Conservation (phyloP, 1,284 basidiomycete species). For the Filobasidium uniguttulatum region DNA sequence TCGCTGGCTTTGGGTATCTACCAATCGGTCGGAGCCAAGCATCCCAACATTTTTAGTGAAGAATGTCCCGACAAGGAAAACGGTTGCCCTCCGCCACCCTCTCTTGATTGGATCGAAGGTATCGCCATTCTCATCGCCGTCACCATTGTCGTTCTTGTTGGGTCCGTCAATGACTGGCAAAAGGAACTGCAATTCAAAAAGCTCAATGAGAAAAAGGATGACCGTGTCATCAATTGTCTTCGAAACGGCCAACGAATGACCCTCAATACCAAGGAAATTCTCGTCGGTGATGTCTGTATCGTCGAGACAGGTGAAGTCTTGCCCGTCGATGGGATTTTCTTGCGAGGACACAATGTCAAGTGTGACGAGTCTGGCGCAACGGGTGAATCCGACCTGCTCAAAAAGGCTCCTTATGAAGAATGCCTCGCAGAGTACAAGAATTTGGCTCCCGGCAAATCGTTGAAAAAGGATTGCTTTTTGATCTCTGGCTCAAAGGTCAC, state of each 20-base stretch:
- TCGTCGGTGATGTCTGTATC: constrained; percentile 84
- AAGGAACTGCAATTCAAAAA: constrained; percentile 90
- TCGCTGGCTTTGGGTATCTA: constrained; percentile 90
- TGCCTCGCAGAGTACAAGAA: constrained; percentile 44
- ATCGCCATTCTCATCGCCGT: constrained; percentile 92
- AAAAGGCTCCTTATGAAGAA: constrained; percentile 69
- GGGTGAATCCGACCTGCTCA: constrained; percentile 89
- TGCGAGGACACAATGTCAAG: constrained; percentile 81
- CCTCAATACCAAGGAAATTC: constrained; percentile 73
- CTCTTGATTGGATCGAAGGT: constrained; percentile 90
- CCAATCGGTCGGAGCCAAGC: constrained; percentile 66
- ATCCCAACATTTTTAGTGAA: constrained; percentile 24
- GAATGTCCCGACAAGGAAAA: neutral
- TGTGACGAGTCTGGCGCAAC: constrained; percentile 96
- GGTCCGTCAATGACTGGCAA: constrained; percentile 53
- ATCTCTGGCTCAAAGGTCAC: constrained; percentile 88
- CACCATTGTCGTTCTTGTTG: constrained; percentile 46
- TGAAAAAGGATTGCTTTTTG: constrained; percentile 81
- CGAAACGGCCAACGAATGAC: constrained; percentile 66
- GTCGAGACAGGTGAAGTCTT: constrained; percentile 91
- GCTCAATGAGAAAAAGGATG: constrained; percentile 91
- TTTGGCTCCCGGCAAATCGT: constrained; percentile 28
- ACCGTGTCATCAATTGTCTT: constrained; percentile 81
- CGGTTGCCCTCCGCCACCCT: constrained; percentile 23
- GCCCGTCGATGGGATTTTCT: constrained; percentile 88